Percentiles rank a stretch among this genome's conserved stretches.
Conservation (phyloP, 2,329 filamentous ascomycete species). For the Stromatinia cepivora region DNA sequence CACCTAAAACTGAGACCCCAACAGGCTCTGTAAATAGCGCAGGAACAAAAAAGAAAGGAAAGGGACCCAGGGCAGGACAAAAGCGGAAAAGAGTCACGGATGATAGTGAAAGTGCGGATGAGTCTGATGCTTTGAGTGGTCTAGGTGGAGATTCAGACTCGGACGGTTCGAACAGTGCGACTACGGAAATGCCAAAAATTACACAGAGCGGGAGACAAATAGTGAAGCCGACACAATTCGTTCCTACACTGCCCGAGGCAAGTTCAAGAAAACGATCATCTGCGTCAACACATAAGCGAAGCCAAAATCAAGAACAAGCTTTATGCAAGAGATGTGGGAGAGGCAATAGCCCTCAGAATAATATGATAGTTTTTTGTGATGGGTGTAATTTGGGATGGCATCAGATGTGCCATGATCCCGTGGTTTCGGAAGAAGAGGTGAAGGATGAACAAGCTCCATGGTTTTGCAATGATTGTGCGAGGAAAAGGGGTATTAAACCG, state of each 20-base stretch:
- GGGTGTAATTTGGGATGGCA: conserved; percentile 79
- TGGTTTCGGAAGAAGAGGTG: conserved; percentile 69
- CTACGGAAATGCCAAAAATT: conserved; percentile 58
- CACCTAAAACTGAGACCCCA: conserved; percentile 26
- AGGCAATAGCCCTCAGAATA: conserved; percentile 68
- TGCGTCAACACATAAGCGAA: conserved; percentile 52
- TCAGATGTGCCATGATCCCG: conserved; percentile 76
- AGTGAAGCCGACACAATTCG: conserved; percentile 63
- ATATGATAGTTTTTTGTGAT: conserved; percentile 85
- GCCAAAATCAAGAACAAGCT: conserved; percentile 53
- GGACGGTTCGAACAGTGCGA: conserved; percentile 46
- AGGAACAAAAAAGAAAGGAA: conserved; percentile 29
- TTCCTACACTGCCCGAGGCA: conserved; percentile 54
- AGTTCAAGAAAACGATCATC: conserved; percentile 43
- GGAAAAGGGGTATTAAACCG: conserved; percentile 49
- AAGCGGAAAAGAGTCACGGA: conserved; percentile 40
- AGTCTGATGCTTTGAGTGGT: conserved; percentile 39
- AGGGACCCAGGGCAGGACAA: conserved; percentile 30
- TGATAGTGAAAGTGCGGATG: conserved; percentile 37
- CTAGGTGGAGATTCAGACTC: conserved; percentile 43
- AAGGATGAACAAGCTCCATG: conserved; percentile 66
- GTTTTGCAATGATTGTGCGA: conserved; percentile 65
- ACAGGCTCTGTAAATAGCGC: conserved; percentile 33
- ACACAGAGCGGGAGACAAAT: conserved; percentile 77
- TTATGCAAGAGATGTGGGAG: conserved; percentile 73